A percentile compares a stretch with the other conserved stretches of the same genome.
Conservation (phyloP, 306 rosid genomes). For the Lithocarpus polystachyus region DNA sequence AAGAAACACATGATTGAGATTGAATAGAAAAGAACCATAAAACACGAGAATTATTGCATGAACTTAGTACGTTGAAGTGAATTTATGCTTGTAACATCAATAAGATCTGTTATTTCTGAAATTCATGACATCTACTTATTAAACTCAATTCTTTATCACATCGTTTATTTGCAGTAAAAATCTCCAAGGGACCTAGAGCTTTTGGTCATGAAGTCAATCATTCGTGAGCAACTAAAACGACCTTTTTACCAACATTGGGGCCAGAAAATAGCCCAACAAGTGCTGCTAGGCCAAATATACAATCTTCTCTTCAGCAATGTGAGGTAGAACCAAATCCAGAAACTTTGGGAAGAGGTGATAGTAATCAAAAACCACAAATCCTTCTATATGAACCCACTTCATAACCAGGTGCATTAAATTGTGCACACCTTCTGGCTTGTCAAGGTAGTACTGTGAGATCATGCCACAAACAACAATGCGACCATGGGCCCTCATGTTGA, state of each 20-base stretch:
- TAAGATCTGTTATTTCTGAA: too few relatives aligned
- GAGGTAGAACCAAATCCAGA: constrained; percentile 21
- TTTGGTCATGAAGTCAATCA: background rate
- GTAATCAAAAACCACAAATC: constrained; percentile 8
- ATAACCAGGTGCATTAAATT: background rate
- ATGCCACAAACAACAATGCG: constrained; percentile 31
- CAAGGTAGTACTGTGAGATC: constrained; percentile 42
- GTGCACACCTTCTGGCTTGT: constrained; percentile 26
- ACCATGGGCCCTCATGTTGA: constrained; percentile 22
- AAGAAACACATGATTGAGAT: too few relatives aligned
- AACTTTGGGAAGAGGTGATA: constrained; percentile 14
- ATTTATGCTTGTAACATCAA: too few relatives aligned
- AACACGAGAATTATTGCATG: too few relatives aligned
- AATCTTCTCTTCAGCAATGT: constrained; percentile 23
- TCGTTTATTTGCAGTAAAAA: background rate
- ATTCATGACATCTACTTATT: too few relatives aligned
- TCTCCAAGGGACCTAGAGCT: background rate
- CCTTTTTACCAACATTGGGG: constrained; percentile 34
- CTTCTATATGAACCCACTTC: constrained; percentile 19
- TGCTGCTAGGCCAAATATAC: constrained; percentile 29
- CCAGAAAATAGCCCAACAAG: constrained; percentile 30
- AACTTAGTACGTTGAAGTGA: too few relatives aligned
- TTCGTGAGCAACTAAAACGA: constrained; percentile 5
- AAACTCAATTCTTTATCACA: too few relatives aligned
- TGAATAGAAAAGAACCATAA: too few relatives aligned